A percentile compares a stretch with the other conserved stretches of the same genome.
Conservation (phyloP, 1,284 basidiomycete species). For the Naganishia liquefaciens region DNA sequence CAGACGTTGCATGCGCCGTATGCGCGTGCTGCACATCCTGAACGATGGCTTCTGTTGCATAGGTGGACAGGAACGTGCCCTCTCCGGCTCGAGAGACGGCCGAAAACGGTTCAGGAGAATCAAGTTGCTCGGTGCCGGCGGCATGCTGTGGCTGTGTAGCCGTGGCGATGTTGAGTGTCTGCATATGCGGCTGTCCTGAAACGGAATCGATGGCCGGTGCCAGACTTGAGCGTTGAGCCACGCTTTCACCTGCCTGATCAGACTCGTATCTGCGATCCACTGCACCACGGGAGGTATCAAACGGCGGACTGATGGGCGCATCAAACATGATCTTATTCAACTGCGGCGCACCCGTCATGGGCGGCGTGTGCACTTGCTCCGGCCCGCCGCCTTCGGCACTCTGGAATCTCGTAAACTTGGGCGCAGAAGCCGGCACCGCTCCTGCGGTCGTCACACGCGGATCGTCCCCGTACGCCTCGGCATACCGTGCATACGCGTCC, state of each 20-base stretch:
- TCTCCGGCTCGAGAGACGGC: slow-evolving; percentile 20
- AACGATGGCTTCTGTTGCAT: slow-evolving; percentile 28
- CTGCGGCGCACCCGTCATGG: slow-evolving; percentile 5
- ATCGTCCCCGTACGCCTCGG: slow-evolving; percentile 32
- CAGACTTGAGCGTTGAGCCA: not conserved
- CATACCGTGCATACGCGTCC: slow-evolving; percentile 27
- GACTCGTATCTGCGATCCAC: slow-evolving; percentile 46
- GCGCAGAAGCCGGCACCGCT: not conserved
- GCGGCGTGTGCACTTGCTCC: not conserved
- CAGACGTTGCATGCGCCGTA: slow-evolving; percentile 25
- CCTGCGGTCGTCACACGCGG: not conserved
- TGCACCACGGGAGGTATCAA: slow-evolving; percentile 5
- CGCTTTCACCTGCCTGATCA: slow-evolving; percentile 46
- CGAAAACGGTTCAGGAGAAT: slow-evolving; percentile 19
- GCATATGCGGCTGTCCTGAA: slow-evolving; percentile 9
- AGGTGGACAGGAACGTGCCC: slow-evolving; percentile 17
- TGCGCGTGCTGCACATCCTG: slow-evolving; percentile 25
- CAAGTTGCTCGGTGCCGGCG: not conserved
- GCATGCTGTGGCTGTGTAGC: not conserved
- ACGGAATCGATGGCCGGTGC: slow-evolving; percentile 13
- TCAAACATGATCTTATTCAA: slow-evolving; percentile 33
- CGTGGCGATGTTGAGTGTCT: slow-evolving; percentile 7
- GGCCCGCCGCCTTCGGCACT: slow-evolving; percentile 1
- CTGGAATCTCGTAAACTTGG: slow-evolving; percentile 21
- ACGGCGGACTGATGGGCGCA: slow-evolving; percentile 27